A percentile compares a stretch with the other conserved stretches of the same genome.
Conservation (phyloP, 164 flowering plant genomes). For the Vitis amurensis region DNA sequence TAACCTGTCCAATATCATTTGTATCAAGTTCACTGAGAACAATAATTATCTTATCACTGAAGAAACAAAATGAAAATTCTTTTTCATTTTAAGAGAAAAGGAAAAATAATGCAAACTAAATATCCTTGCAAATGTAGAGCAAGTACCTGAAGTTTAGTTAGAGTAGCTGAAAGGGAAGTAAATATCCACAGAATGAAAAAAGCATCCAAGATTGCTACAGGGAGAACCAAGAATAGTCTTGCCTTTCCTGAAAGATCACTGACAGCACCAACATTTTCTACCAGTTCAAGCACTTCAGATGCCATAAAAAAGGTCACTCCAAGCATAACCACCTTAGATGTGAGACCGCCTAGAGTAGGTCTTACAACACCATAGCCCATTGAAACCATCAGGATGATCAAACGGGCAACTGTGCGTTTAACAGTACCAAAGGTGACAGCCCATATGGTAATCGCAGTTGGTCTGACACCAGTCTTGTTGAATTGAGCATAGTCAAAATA, state of each 20-base stretch:
- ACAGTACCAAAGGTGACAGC: conserved; percentile 92
- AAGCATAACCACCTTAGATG: conserved; percentile 91
- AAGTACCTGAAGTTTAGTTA: conserved; percentile 93
- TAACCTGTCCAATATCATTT: conserved; percentile 51
- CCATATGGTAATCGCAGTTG: conserved; percentile 84
- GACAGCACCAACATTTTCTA: conserved; percentile 90
- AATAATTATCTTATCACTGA: too few relatives aligned
- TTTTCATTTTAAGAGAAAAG: neutral
- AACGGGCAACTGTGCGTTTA: conserved; percentile 79
- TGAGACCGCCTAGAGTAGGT: conserved; percentile 94
- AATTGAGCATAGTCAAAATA: conserved; percentile 93
- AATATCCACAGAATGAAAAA: conserved; percentile 98
- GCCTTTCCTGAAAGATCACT: conserved; percentile 94
- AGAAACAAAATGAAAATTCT: too few relatives aligned
- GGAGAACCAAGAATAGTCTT: conserved; percentile 85
- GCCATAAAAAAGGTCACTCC: conserved; percentile 92
- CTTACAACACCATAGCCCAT: conserved; percentile 99
- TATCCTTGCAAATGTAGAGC: neutral
- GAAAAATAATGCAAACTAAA: neutral
- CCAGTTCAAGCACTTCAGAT: conserved; percentile 90
- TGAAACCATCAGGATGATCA: conserved; percentile 83
- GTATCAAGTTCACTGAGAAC: neutral
- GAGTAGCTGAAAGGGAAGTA: conserved; percentile 87
- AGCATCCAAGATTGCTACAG: conserved; percentile 92
- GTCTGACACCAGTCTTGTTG: conserved; percentile 83